phyloP scores from a whole-genome alignment of 768 basidiomycete genomes.

The Amanita polypyramis region DNA sequence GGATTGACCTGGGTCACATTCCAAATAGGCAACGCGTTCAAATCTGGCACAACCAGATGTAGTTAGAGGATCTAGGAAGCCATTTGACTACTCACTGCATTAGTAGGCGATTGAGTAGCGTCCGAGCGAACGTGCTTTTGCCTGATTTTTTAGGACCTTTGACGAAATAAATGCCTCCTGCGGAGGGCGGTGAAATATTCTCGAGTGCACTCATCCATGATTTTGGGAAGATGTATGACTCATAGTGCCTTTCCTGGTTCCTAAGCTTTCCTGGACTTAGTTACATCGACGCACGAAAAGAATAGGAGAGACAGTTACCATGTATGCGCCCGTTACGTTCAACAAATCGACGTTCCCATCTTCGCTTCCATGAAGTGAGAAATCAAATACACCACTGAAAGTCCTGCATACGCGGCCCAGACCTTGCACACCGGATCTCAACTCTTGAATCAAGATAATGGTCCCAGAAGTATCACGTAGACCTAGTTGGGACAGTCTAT shows the following conservation, averaged over 20 bases:
- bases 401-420: conserved; percentile 52
- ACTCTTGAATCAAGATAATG: conserved; percentile 46
- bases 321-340: conserved; percentile 35
- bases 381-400: conserved; percentile 54
- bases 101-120: conserved; percentile 60
- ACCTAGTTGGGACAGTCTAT: conserved; percentile 6
- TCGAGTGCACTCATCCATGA: conserved; percentile 30
- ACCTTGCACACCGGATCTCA: conserved; percentile 53
- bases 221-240: conserved; percentile 24
- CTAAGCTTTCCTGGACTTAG: conserved; percentile 19
- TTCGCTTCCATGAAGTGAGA: conserved; percentile 29
- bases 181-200: conserved; percentile 12
- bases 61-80: conserved; percentile 1
- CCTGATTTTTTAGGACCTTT: conserved; percentile 83
- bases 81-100: conserved; percentile 27
- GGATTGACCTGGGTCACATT: conserved; percentile 89
- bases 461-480: conserved; percentile 12
- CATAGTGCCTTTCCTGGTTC: conserved; percentile 26
- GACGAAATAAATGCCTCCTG: conserved; percentile 42
- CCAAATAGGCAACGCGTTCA: conserved; percentile 78
- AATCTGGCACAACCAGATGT: conserved; percentile 34
- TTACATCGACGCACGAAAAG: background rate
- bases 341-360: conserved; percentile 24
- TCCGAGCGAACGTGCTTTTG: conserved; percentile 82
- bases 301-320: conserved; percentile 27